Percentiles rank a stretch among this genome's conserved stretches.
Conservation (phyloP, 495 filamentous ascomycete genomes). For the Aspergillus cristatus region DNA sequence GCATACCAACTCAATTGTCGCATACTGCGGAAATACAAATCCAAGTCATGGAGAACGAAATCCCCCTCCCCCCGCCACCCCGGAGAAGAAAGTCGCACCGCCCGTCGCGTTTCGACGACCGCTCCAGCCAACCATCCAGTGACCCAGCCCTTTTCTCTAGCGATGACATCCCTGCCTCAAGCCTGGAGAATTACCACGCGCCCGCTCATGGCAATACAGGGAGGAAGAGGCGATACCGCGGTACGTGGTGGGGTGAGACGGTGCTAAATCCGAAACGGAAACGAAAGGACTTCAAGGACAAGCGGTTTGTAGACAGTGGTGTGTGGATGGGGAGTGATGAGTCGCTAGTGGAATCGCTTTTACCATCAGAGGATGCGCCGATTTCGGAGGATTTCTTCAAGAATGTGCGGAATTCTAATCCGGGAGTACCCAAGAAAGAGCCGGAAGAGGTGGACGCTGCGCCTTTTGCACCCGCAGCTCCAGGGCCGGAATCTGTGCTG, state of each 20-base stretch:
- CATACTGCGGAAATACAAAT: too few species aligned
- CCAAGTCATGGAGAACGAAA: slow-evolving; percentile 31
- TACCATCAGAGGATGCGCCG: slow-evolving; percentile 28
- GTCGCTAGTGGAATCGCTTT: slow-evolving; percentile 21
- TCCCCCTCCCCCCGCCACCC: slow-evolving; percentile 36
- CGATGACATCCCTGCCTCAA: slow-evolving; percentile 60
- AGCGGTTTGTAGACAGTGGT: slow-evolving; percentile 66
- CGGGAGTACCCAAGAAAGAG: neutral
- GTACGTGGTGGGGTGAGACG: slow-evolving; percentile 63
- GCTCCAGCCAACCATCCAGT: slow-evolving; percentile 49
- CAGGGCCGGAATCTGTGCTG: slow-evolving; percentile 1
- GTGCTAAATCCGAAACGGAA: slow-evolving; percentile 40
- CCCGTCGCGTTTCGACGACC: slow-evolving; percentile 31
- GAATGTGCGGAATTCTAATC: slow-evolving; percentile 12
- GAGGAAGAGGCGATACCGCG: slow-evolving; percentile 56
- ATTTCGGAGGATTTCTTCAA: slow-evolving; percentile 30
- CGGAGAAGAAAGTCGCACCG: slow-evolving; percentile 28
- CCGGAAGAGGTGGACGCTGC: too few species aligned
- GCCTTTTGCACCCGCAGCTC: too few species aligned
- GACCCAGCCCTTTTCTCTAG: slow-evolving; percentile 72
- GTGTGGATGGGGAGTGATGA: slow-evolving; percentile 72
- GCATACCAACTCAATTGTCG: too few species aligned
- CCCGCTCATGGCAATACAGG: slow-evolving; percentile 29
- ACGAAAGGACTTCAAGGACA: slow-evolving; percentile 45
- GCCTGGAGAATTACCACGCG: slow-evolving; percentile 59